Evolutionary conservation across 129 eudicot genomes (phyloP).

Genomic region (Artemisia annua): DNA sequence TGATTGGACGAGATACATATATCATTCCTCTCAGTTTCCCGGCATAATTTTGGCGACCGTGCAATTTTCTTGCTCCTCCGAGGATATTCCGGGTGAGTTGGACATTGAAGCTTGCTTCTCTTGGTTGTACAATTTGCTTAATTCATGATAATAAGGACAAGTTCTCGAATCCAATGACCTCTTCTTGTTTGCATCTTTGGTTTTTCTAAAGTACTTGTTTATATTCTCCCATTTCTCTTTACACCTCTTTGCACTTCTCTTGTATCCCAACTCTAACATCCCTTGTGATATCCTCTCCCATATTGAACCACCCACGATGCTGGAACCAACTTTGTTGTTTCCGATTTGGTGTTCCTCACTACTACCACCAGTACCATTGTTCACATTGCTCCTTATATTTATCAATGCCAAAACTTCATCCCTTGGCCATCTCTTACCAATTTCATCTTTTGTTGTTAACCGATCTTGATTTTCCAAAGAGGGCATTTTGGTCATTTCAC

Average conservation of each 20-base stretch:
- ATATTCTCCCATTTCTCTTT: conserved; percentile 98
- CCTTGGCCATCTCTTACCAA: conserved; percentile 84
- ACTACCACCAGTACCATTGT: conserved; percentile 17
- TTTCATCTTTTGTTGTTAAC: conserved; percentile 35
- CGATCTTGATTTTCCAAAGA: conserved; percentile 20
- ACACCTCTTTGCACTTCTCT: conserved; percentile 87
- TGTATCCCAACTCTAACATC: conserved; percentile 74
- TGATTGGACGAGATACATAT: neutral
- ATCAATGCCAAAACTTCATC: conserved; percentile 84
- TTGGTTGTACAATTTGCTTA: conserved; percentile 63
- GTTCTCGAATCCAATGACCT: conserved; percentile 82
- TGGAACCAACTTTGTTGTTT: conserved; percentile 2
- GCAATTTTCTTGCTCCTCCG: conserved; percentile 17
- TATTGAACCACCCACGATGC: conserved; percentile 36
- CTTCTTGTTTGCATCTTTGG: conserved; percentile 76
- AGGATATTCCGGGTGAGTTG: conserved; percentile 17
- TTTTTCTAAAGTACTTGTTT: conserved; percentile 80
- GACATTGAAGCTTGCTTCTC: conserved; percentile 35
- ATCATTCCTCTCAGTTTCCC: conserved; percentile 16
- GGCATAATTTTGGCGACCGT: neutral
- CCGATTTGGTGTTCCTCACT: conserved; percentile 15
- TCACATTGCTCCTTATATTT: conserved; percentile 59
- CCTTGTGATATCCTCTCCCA: conserved; percentile 86
- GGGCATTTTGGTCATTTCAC: conserved; percentile 14
- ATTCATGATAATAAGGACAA: conserved; percentile 82